Percentiles rank a stretch among this genome's conserved stretches.
Evolutionary conservation across 345 rosid genomes (phyloP).

Genomic region (Hypericum perforatum): DNA sequence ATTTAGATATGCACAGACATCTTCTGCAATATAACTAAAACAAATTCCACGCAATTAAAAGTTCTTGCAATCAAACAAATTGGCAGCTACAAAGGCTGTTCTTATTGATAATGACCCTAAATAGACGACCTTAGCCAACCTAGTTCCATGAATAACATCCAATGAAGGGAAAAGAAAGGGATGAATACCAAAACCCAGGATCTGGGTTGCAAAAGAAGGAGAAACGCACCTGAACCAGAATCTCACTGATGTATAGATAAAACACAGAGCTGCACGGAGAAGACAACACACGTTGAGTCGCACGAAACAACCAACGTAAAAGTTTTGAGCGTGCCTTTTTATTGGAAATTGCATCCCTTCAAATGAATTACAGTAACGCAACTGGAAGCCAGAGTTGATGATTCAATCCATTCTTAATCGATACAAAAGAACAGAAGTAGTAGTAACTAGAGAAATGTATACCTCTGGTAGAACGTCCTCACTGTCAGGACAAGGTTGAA

Average conservation of each 20-base stretch:
- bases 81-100: no score
- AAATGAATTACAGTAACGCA: not conserved
- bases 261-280: constrained; percentile 53
- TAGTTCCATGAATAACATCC: no score
- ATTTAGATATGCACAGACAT: constrained; percentile 7
- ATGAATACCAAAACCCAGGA: not conserved
- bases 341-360: not conserved
- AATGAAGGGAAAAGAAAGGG: not conserved
- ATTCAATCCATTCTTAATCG: no score
- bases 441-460: constrained; percentile 8
- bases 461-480: constrained; percentile 69
- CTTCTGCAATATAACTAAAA: constrained; percentile 3
- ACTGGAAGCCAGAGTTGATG: no score
- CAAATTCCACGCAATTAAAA: not conserved
- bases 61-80: not conserved
- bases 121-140: no score
- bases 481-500: constrained; percentile 63
- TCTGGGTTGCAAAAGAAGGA: constrained; percentile 9
- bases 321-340: not conserved
- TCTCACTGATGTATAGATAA: constrained; percentile 75
- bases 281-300: not conserved
- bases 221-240: constrained; percentile 66
- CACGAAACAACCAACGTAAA: no score
- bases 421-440: constrained; percentile 5
- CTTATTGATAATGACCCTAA: no score